Evolutionary conservation across 306 rosid species (phyloP).

Genomic region (Astragalus membranaceus): DNA sequence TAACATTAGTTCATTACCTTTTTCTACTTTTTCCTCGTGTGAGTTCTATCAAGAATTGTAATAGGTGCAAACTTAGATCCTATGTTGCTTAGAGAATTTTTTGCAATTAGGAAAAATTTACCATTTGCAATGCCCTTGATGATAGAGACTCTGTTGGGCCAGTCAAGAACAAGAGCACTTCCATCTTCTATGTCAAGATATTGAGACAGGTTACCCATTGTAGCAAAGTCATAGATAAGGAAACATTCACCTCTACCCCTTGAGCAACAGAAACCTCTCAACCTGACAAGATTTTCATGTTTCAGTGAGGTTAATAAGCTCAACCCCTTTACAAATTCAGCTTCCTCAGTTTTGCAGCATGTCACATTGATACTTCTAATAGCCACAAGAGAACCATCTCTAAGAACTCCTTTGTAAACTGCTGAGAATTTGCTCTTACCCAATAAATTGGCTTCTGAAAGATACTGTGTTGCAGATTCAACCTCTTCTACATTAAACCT

Average conservation of each 20-base stretch:
- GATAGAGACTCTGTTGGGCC: constrained; percentile 76
- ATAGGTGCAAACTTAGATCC: no score
- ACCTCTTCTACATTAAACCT: constrained; percentile 84
- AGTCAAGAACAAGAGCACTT: constrained; percentile 55
- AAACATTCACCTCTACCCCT: constrained; percentile 83
- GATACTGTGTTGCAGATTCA: constrained; percentile 84
- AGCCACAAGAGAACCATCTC: constrained; percentile 87
- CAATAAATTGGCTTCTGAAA: constrained; percentile 67
- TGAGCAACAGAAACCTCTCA: constrained; percentile 96
- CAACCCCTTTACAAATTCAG: constrained; percentile 69
- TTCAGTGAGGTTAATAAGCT: constrained; percentile 54
- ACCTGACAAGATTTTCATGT: constrained; percentile 66
- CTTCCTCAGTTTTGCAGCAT: constrained; percentile 84
- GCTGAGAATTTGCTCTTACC: constrained; percentile 75
- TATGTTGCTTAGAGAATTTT: neutral
- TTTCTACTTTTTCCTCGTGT: no score
- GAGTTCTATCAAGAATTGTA: no score
- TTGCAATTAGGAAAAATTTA: constrained; percentile 18
- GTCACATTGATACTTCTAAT: constrained; percentile 59
- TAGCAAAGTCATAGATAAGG: constrained; percentile 73
- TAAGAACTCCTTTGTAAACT: constrained; percentile 70
- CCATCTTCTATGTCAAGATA: constrained; percentile 66
- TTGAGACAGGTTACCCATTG: constrained; percentile 59
- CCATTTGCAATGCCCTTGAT: constrained; percentile 85
- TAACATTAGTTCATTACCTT: no score